These are phyloP conservation scores for Starmerella cellae DNA, from an alignment of 805 yeast genomes.

Conservation along the genomic window DNA sequence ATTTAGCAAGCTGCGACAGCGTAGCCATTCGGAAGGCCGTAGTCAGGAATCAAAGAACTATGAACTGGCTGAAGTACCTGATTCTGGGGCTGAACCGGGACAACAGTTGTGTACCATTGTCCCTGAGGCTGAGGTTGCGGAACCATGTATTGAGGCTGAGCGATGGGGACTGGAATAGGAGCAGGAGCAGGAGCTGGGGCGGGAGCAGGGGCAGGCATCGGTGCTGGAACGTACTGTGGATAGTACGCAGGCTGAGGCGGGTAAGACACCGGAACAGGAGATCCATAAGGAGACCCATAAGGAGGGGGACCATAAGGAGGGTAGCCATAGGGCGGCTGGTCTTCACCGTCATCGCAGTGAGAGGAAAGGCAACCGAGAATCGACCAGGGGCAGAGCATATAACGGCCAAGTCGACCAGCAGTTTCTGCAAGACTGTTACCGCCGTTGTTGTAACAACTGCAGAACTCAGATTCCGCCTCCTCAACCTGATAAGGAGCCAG, in stretches of 20 bases:
- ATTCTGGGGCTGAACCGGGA: slow-evolving; percentile 9
- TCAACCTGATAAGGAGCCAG: not conserved
- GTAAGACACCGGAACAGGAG: not conserved
- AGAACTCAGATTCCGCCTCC: not conserved
- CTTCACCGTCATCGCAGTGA: slow-evolving; percentile 1
- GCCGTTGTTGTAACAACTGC: slow-evolving; percentile 7
- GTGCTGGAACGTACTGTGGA: not conserved
- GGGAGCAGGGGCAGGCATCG: too few relatives aligned
- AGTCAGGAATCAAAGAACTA: slow-evolving; percentile 13
- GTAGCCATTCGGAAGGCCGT: slow-evolving; percentile 15
- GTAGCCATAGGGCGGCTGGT: not conserved
- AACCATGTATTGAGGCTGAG: not conserved
- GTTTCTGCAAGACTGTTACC: slow-evolving; percentile 10
- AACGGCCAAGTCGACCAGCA: slow-evolving; percentile 11
- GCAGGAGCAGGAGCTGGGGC: too few relatives aligned
- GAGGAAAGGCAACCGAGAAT: slow-evolving; percentile 3
- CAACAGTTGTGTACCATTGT: slow-evolving; percentile 12
- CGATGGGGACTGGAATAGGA: too few relatives aligned
- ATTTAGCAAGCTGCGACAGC: slow-evolving; percentile 4
- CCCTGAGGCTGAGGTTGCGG: slow-evolving; percentile 8
- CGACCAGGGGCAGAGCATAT: slow-evolving; percentile 15
- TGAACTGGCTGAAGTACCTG: slow-evolving; percentile 12
- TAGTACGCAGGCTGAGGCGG: not conserved
- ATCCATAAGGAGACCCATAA: not conserved
- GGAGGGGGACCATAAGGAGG: not conserved